Percentiles rank a stretch among this genome's conserved stretches.
Conservation (phyloP, 176 grass and related monocot genomes). For the Aegilops bicornis region DNA sequence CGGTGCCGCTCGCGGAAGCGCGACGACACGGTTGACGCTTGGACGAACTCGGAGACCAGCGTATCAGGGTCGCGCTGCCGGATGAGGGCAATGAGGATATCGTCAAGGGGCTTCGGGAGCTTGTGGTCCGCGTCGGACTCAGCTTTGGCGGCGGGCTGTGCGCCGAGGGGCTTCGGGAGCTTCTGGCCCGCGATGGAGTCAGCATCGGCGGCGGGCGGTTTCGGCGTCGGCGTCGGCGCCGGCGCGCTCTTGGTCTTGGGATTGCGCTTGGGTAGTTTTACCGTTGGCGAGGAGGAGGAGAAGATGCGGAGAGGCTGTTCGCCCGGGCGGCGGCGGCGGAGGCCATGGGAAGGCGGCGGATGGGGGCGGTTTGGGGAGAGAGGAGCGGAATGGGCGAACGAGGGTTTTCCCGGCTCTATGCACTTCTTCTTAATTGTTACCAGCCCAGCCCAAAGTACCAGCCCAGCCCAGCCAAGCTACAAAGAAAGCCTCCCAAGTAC, state of each 20-base stretch:
- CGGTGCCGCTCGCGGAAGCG: conserved; percentile 48
- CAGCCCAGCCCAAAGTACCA: background rate
- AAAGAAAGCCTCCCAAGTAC: too few relatives aligned
- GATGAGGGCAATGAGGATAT: conserved; percentile 9
- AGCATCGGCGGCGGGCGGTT: background rate
- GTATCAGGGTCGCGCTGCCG: conserved; percentile 46
- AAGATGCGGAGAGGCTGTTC: conserved; percentile 31
- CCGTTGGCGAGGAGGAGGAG: background rate
- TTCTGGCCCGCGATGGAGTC: background rate
- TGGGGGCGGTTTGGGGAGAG: background rate
- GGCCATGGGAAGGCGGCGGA: conserved; percentile 7
- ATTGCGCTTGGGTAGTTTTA: background rate
- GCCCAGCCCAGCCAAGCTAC: too few relatives aligned
- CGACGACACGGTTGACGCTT: conserved; percentile 6
- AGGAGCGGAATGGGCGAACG: background rate
- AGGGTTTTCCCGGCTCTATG: background rate
- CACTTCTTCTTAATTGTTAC: background rate
- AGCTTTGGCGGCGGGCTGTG: background rate
- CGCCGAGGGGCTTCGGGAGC: too few relatives aligned
- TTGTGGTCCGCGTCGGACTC: background rate
- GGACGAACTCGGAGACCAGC: conserved; percentile 55
- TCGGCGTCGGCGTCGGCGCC: background rate
- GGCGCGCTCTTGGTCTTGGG: background rate
- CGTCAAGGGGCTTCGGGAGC: background rate
- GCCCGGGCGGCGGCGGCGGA: background rate